Base-by-base conservation (phyloP, 495 filamentous ascomycete genomes). In the Beverwykella pulmonaria region DNA sequence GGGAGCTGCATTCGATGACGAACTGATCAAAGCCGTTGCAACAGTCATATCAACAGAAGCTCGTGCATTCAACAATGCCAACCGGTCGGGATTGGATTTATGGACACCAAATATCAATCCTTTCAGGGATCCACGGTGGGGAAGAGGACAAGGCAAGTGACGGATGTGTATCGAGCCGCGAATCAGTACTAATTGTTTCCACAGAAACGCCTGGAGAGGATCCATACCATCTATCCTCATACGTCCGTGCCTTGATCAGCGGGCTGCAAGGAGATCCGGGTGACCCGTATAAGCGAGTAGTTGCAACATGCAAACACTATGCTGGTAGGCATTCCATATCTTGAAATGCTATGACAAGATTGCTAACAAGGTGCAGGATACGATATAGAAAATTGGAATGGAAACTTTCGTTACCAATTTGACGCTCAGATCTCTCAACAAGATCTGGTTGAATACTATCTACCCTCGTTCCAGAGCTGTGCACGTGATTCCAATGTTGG, bases 21-120 rank as follows among this genome's bases (percentile, higher is more conserved):
- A 81, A 1, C 64, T 88, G 67, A 86, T 89, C 75, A 76, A 80
- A 19, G 76, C 80, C 27, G 83, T 89, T 14, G 85, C 81, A 17
- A 76, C 70, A 1, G 81, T 85, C 6, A 83, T 90, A 34, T 80
- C 80, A 14, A 90, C 81, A 7, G 86, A 91, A 72, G 85, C 82
- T 9, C 79, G 88, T n/a, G 87, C 87, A 1, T 90, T 87, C 70
- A 86, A 79, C 72, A 91, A 91, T 63, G 81, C 63, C 17, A 83
- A 82, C 19, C 75, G 79, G 20, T 81, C 80, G 41, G 84, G 85
- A 0, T 73, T 90, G 5, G 84, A 90, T 70, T 84, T 78, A 57
- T 91, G 86, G 77, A 83, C 87, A 0, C 87, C 88, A 0, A 88
- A 90, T 67, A 87, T 90, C 75, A 91, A 91, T 71, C 79, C 83